Evolutionary conservation across 306 rosid species (phyloP), one percentile per base, ranked within the genome.

Genomic region (Parietaria judaica): DNA sequence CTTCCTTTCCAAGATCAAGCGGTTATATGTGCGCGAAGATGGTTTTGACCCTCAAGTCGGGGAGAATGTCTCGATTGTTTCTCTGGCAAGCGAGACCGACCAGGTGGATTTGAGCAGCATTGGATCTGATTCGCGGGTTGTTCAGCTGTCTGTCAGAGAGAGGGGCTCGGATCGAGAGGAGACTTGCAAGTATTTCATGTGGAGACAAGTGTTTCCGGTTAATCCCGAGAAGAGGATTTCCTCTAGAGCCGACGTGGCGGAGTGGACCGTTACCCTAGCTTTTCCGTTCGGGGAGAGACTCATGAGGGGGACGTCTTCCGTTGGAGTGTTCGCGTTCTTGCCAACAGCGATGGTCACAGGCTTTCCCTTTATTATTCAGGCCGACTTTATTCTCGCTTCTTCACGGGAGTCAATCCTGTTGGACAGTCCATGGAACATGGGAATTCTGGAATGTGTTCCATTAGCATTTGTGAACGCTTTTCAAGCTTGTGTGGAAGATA

Each of bases 141-240:
- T 83, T 23, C 75, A 61, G 72, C 84, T 89, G 14, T 76, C 80
- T 37, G 76, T 87, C 0, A 63, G 63, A 39, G 79, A 76, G 70
- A 76, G 58, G 34, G 62, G 39, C 4, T 8, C 12, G 8, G 76
- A 38, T 8, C 31, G 45, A 9, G 81, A 74, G 59, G 31, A 23
- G 31, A 23, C 31, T 23, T 86, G 90, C 71, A 66, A 53, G 14
- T 86, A 11, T 49, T 49, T 79, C 56, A 84, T 87, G 88, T 87
- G 91, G 91, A 81, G 72, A 65, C 90, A 87, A 63, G 81, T 23
- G 73, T 87, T 84, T 70, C 81, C 88, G 34, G 88, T 87, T 8
- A 66, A 41, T 58, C 66, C 50, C 8, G 83, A 81, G 59, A 68
- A 67, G 60, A 50, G 88, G 31, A 23, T 84, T 13, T 88, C 81